Evolutionary conservation across 2,329 filamentous ascomycete genomes (phyloP).

Genomic region (Talaromyces islandicus): DNA sequence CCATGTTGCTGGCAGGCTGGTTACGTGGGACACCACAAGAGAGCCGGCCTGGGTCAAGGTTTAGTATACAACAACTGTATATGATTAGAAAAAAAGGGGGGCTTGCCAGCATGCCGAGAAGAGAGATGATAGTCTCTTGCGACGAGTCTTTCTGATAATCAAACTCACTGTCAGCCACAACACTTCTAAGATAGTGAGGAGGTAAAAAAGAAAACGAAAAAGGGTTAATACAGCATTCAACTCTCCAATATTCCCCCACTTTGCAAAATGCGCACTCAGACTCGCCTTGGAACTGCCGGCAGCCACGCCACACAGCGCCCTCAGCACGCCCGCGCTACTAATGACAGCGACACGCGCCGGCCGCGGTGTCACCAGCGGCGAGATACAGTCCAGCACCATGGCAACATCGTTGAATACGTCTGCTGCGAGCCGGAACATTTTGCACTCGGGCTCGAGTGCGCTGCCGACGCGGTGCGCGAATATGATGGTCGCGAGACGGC

Average conservation of each 20-base stretch:
- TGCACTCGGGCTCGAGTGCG: slow-evolving; percentile 82
- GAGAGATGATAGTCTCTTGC: slow-evolving; percentile 87
- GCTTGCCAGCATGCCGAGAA: slow-evolving; percentile 70
- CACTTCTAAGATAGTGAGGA: not conserved
- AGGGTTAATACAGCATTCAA: slow-evolving; percentile 79
- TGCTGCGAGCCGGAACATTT: slow-evolving; percentile 78
- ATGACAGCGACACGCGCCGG: slow-evolving; percentile 50
- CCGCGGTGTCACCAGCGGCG: slow-evolving; percentile 62
- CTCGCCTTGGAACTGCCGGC: slow-evolving; percentile 87
- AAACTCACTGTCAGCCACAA: not conserved
- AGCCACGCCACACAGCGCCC: slow-evolving; percentile 78
- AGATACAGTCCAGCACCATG: slow-evolving; percentile 79
- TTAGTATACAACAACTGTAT: too few species aligned
- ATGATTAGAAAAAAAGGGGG: slow-evolving; percentile 12
- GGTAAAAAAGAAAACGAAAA: too few species aligned
- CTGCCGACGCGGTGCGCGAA: slow-evolving; percentile 80
- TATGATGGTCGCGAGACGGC: slow-evolving; percentile 74
- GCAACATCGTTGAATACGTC: slow-evolving; percentile 84
- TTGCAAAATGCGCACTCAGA: slow-evolving; percentile 85
- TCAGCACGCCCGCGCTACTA: slow-evolving; percentile 55
- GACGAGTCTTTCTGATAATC: slow-evolving; percentile 70
- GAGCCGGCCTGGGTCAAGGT: slow-evolving; percentile 57
- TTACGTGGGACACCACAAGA: slow-evolving; percentile 69
- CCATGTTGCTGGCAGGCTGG: slow-evolving; percentile 68
- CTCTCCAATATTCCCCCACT: slow-evolving; percentile 79